phyloP scores from a whole-genome alignment of 306 rosid genomes.

The Begonia masoniana region DNA sequence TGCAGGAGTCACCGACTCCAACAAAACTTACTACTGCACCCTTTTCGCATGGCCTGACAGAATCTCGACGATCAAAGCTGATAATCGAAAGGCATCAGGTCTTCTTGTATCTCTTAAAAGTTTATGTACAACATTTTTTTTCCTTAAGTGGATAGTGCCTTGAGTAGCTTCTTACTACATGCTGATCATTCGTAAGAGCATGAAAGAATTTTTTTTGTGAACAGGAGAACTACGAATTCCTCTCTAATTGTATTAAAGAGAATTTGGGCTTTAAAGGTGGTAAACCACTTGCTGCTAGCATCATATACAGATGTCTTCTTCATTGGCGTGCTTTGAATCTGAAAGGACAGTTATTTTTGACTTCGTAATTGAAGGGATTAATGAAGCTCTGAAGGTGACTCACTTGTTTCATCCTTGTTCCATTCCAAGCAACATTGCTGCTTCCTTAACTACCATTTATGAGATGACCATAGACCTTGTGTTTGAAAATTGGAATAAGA shows the following conservation, averaged over 20 bases:
- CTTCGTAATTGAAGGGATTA: constrained; percentile 79
- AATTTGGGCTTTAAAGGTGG: constrained; percentile 76
- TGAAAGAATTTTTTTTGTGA: constrained; percentile 6
- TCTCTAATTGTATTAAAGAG: constrained; percentile 78
- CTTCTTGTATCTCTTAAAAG: constrained; percentile 1
- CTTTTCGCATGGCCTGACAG: constrained; percentile 46
- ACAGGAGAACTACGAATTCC: constrained; percentile 87
- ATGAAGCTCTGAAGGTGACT: constrained; percentile 69
- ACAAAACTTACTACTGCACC: constrained; percentile 53
- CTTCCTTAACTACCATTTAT: too few relatives aligned
- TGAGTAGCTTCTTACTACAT: too few relatives aligned
- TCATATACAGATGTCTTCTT: constrained; percentile 85
- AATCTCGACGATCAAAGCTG: constrained; percentile 66
- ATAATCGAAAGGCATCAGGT: constrained; percentile 86
- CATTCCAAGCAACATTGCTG: too few relatives aligned
- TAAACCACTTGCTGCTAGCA: constrained; percentile 77
- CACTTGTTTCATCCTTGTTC: constrained; percentile 2
- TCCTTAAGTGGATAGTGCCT: too few relatives aligned
- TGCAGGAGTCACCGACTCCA: constrained; percentile 95
- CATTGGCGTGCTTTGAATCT: constrained; percentile 96
- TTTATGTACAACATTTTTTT: constrained; percentile 1
- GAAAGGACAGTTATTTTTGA: constrained; percentile 92
- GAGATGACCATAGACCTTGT: too few relatives aligned
- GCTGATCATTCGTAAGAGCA: background rate
- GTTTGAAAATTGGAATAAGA: too few relatives aligned